Conservation (phyloP, 176 grass and related monocot genomes). For the Bromus sterilis region DNA sequence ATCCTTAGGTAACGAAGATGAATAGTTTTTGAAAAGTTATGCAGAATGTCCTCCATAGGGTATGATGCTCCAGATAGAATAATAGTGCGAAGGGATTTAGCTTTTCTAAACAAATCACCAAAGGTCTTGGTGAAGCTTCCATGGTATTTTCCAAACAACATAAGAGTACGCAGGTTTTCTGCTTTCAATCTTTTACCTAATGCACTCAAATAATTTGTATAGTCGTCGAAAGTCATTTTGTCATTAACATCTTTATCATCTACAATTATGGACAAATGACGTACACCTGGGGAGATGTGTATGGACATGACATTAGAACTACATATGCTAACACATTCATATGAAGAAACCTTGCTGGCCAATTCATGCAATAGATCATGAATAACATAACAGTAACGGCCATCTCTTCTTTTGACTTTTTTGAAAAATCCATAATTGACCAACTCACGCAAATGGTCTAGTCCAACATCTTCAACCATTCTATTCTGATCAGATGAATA, state of each 20-base stretch:
- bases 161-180: conserved; percentile 5
- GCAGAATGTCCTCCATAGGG: neutral
- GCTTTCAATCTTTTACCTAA: neutral
- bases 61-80: neutral
- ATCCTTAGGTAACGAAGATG: conserved; percentile 19
- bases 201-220: neutral
- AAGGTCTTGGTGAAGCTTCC: neutral
- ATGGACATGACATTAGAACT: neutral
- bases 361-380: conserved; percentile 30
- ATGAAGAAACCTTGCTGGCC: neutral
- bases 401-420: too few species aligned
- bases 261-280: conserved; percentile 17
- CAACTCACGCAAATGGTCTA: neutral
- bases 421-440: neutral
- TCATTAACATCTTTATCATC: neutral
- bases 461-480: neutral
- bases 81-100: neutral
- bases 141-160: neutral
- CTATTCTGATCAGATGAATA: neutral
- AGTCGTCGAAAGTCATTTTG: neutral
- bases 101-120: neutral
- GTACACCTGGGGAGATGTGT: neutral
- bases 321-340: conserved; percentile 12
- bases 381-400: neutral
- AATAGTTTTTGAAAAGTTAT: neutral